Evolutionary conservation across 768 basidiomycete species (phyloP).

Genomic region (Phlebiopsis flavidoalba): DNA sequence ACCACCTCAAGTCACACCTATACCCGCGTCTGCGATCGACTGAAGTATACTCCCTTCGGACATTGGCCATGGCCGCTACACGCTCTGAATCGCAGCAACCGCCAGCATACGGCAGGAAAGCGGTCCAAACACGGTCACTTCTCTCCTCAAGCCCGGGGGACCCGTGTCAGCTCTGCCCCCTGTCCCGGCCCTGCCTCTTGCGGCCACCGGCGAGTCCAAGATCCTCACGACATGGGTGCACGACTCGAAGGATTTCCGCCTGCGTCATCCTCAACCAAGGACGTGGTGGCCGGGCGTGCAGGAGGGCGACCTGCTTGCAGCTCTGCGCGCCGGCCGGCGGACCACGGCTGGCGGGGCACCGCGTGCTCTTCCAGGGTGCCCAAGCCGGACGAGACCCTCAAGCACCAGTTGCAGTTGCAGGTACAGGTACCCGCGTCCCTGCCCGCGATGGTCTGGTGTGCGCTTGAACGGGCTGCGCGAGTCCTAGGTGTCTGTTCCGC

Average conservation of each 20-base stretch:
- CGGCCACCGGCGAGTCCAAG: slow-evolving; percentile 56
- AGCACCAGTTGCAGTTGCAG: slow-evolving; percentile 67
- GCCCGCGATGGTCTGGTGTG: too few relatives aligned
- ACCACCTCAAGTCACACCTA: background rate
- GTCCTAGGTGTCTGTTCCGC: slow-evolving; percentile 69
- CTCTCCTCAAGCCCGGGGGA: slow-evolving; percentile 43
- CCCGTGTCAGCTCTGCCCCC: slow-evolving; percentile 2
- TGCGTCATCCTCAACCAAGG: slow-evolving; percentile 52
- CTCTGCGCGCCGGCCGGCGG: slow-evolving; percentile 40
- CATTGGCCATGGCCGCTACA: slow-evolving; percentile 40
- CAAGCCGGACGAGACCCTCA: slow-evolving; percentile 52
- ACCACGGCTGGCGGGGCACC: slow-evolving; percentile 29
- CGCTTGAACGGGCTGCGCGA: slow-evolving; percentile 1
- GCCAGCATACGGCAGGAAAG: slow-evolving; percentile 46
- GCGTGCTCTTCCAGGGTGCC: slow-evolving; percentile 63
- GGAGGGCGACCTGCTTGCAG: slow-evolving; percentile 69
- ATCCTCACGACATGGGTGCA: slow-evolving; percentile 72
- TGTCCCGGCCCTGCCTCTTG: slow-evolving; percentile 35
- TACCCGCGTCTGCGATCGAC: too few relatives aligned
- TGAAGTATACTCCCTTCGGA: background rate
- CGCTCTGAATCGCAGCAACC: slow-evolving; percentile 61
- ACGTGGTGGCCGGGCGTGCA: slow-evolving; percentile 69
- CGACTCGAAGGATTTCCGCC: slow-evolving; percentile 60
- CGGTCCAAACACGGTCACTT: slow-evolving; percentile 76
- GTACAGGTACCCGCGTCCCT: slow-evolving; percentile 25